Conservation (phyloP, 2,329 filamentous ascomycete species). For the Orbilia quercus region DNA sequence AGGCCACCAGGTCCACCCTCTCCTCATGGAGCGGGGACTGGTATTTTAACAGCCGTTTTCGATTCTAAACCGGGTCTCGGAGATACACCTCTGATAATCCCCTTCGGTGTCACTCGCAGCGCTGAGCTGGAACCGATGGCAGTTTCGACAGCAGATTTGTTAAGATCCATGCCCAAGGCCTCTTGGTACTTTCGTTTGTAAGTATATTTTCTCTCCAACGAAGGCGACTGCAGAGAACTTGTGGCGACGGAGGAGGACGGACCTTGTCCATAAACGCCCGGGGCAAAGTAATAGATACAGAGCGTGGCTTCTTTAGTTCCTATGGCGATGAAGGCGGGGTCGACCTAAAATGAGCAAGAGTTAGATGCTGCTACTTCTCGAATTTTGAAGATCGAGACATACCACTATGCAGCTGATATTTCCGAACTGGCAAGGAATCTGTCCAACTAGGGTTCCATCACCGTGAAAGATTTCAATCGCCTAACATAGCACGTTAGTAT, state of each 20-base stretch:
- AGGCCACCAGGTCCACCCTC: neutral
- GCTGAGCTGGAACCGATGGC: slow-evolving; percentile 3
- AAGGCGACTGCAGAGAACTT: slow-evolving; percentile 36
- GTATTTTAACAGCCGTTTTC: slow-evolving; percentile 18
- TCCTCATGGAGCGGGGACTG: slow-evolving; percentile 47
- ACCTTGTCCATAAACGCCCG: slow-evolving; percentile 51
- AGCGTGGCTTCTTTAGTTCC: slow-evolving; percentile 36
- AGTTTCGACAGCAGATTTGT: slow-evolving; percentile 20
- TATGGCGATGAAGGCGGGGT: slow-evolving; percentile 50
- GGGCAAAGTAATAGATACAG: slow-evolving; percentile 54
- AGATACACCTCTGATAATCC: slow-evolving; percentile 16
- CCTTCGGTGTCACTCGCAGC: slow-evolving; percentile 24
- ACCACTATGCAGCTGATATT: slow-evolving; percentile 46
- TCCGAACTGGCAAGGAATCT: slow-evolving; percentile 21
- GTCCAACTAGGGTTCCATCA: slow-evolving; percentile 21
- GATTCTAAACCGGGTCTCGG: slow-evolving; percentile 23
- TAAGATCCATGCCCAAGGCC: slow-evolving; percentile 53
- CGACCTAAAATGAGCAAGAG: slow-evolving; percentile 20
- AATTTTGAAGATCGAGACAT: slow-evolving; percentile 6
- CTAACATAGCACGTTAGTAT: slow-evolving; percentile 14
- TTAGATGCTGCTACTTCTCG: neutral
- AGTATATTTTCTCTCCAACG: slow-evolving; percentile 54
- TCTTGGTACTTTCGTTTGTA: slow-evolving; percentile 56
- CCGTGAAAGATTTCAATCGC: slow-evolving; percentile 40
- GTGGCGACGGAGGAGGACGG: slow-evolving; percentile 48